Percentiles rank a stretch among this genome's conserved stretches.
These are phyloP conservation scores for Dryadomyces quercus-mongolicae DNA, from an alignment of 2,329 filamentous ascomycete genomes.

Conservation along the genomic window DNA sequence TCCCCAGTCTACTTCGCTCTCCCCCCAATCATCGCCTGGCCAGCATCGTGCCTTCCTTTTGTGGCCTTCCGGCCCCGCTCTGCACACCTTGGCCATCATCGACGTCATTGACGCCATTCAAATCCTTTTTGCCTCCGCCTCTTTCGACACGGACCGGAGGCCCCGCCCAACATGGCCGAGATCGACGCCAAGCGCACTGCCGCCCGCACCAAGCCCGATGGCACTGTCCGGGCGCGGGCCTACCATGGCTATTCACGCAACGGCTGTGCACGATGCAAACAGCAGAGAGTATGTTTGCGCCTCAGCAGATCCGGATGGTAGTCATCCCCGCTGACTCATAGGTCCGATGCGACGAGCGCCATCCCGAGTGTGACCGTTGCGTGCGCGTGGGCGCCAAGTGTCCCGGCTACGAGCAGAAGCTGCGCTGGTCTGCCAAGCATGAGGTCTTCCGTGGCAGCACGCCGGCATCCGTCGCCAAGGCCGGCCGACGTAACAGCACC, in stretches of 20 bases:
- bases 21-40: too few relatives aligned
- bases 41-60: not conserved
- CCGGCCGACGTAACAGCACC: not conserved
- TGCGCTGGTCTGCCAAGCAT: conserved; percentile 36
- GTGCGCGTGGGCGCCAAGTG: conserved; percentile 27
- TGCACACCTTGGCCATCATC: not conserved
- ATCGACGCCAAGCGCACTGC: conserved; percentile 1
- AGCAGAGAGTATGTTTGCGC: conserved; percentile 10
- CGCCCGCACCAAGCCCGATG: not conserved
- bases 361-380: conserved; percentile 26
- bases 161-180: not conserved
- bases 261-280: conserved; percentile 13
- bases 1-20: too few relatives aligned
- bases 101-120: not conserved
- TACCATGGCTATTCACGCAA: conserved; percentile 13
- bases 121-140: not conserved
- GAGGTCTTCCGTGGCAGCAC: conserved; percentile 19
- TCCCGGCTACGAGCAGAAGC: conserved; percentile 31
- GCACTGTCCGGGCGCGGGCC: conserved; percentile 5
- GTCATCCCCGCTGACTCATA: conserved; percentile 1
- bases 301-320: too few relatives aligned
- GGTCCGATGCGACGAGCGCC: conserved; percentile 12
- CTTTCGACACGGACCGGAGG: too few relatives aligned
- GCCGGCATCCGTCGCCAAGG: not conserved
- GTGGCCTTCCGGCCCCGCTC: not conserved